Evolutionary conservation across 305 asterid species (phyloP).

Genomic region (Plantago lanceolata): DNA sequence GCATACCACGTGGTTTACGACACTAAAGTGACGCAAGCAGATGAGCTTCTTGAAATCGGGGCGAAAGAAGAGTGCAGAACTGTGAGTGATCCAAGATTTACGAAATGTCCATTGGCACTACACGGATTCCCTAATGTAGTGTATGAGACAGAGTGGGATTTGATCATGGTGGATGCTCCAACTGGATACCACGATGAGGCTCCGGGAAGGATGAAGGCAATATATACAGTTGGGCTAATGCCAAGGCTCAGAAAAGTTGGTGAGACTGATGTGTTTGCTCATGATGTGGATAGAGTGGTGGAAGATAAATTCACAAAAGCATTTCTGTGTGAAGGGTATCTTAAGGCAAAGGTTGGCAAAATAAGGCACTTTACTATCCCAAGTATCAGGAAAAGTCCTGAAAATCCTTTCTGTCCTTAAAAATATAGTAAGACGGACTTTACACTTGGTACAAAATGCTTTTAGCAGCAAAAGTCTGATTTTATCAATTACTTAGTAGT

Average conservation of each 20-base stretch:
- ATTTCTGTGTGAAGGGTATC: slow-evolving; percentile 63
- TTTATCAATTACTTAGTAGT: too few relatives aligned
- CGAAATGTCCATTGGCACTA: slow-evolving; percentile 54
- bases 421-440: too few relatives aligned
- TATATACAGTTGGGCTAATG: slow-evolving; percentile 76
- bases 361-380: slow-evolving; percentile 71
- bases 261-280: slow-evolving; percentile 71
- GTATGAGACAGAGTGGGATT: slow-evolving; percentile 64
- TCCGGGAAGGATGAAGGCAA: slow-evolving; percentile 78
- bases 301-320: slow-evolving; percentile 66
- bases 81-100: slow-evolving; percentile 58
- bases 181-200: slow-evolving; percentile 49
- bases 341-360: slow-evolving; percentile 45
- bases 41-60: slow-evolving; percentile 43
- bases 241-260: slow-evolving; percentile 64
- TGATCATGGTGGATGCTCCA: slow-evolving; percentile 89
- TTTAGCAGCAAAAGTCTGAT: too few relatives aligned
- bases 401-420: slow-evolving; percentile 60
- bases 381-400: slow-evolving; percentile 29
- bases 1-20: slow-evolving; percentile 52
- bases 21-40: slow-evolving; percentile 53
- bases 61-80: slow-evolving; percentile 18
- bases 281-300: slow-evolving; percentile 68
- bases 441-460: too few relatives aligned
- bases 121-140: slow-evolving; percentile 49